phyloP scores from a whole-genome alignment of 1,139 yeast genomes.

The Suhomyces maxii region DNA sequence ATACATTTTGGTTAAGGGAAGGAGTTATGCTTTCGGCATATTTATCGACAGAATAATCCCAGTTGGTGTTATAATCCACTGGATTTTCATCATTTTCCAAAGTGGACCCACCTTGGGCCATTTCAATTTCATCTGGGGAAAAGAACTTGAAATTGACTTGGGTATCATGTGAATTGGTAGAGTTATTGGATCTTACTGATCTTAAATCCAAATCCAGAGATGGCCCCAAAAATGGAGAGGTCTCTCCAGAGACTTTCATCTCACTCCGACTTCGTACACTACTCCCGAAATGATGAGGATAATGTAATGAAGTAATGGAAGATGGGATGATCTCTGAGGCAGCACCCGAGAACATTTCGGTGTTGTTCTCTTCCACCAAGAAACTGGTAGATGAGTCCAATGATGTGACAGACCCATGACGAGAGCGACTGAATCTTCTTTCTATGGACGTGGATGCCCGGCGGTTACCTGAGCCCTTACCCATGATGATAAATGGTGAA shows the following conservation, averaged over 20 bases:
- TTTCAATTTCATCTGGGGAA: constrained; percentile 76
- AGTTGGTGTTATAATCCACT: constrained; percentile 65
- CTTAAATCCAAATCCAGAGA: constrained; percentile 25
- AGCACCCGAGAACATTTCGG: constrained; percentile 88
- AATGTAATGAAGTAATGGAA: constrained; percentile 85
- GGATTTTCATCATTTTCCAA: constrained; percentile 57
- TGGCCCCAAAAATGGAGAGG: constrained; percentile 37
- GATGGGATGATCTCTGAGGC: constrained; percentile 88
- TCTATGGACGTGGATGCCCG: constrained; percentile 11
- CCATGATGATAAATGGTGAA: neutral
- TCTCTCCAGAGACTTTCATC: constrained; percentile 31
- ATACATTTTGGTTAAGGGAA: constrained; percentile 1
- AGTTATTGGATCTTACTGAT: constrained; percentile 31
- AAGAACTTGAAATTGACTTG: constrained; percentile 68
- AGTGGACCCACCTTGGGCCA: constrained; percentile 87
- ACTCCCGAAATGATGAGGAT: constrained; percentile 52
- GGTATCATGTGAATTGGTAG: constrained; percentile 34
- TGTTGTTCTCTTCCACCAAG: constrained; percentile 47
- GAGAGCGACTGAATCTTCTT: constrained; percentile 19
- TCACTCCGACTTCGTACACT: constrained; percentile 28
- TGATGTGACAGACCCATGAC: constrained; percentile 46
- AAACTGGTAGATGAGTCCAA: constrained; percentile 31
- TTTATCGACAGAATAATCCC: constrained; percentile 58
- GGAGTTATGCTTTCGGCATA: constrained; percentile 36
- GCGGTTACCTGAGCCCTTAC: constrained; percentile 5